Evolutionary conservation across 257 asterid species (phyloP).

Genomic region (Primulina tabacum): DNA sequence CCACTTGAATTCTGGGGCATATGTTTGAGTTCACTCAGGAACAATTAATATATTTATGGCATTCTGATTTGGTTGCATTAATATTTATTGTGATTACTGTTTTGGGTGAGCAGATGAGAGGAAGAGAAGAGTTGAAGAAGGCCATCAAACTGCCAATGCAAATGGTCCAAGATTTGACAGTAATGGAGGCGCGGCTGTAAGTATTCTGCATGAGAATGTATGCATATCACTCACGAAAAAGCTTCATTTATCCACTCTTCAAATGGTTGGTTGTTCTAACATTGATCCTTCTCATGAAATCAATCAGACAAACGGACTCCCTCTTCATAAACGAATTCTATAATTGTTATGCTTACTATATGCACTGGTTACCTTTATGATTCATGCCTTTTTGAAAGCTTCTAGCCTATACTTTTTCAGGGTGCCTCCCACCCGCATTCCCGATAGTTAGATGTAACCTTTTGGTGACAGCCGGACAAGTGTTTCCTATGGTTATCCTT

Average conservation of each 20-base stretch:
- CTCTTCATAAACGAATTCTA: neutral
- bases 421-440: neutral
- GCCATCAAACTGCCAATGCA: slow-evolving; percentile 53
- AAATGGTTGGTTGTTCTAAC: neutral
- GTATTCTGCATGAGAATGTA: slow-evolving; percentile 35
- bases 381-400: neutral
- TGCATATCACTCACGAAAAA: slow-evolving; percentile 1
- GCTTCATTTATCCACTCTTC: neutral
- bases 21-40: neutral
- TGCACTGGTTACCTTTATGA: neutral
- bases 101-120: slow-evolving; percentile 58
- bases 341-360: neutral
- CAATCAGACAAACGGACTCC: neutral
- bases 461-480: neutral
- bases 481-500: neutral
- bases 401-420: neutral
- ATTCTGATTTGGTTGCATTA: slow-evolving; percentile 5
- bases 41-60: slow-evolving; percentile 3
- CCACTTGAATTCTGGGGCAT: neutral
- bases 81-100: slow-evolving; percentile 13
- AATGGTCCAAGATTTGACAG: slow-evolving; percentile 69
- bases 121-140: slow-evolving; percentile 64
- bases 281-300: slow-evolving; percentile 6
- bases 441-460: neutral
- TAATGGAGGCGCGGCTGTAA: slow-evolving; percentile 83